phyloP scores from a whole-genome alignment of 352 stramenopile genomes.

The Phytophthora kernoviae region DNA sequence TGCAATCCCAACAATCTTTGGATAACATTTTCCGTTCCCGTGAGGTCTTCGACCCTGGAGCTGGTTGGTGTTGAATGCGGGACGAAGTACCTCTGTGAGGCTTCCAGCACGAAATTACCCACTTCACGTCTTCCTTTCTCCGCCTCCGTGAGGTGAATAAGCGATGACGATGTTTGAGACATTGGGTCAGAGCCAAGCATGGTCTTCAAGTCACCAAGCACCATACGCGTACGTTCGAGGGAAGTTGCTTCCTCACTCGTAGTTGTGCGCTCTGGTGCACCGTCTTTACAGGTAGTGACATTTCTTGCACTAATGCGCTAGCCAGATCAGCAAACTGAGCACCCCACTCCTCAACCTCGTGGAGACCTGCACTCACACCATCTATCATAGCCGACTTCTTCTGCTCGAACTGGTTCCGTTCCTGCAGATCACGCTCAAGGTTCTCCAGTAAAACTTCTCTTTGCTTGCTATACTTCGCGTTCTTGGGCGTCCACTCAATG shows the following conservation, averaged over 20 bases:
- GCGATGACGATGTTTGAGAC: conserved; percentile 53
- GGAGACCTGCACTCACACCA: conserved; percentile 27
- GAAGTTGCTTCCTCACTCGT: conserved; percentile 15
- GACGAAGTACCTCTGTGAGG: conserved; percentile 41
- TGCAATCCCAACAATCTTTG: conserved; percentile 42
- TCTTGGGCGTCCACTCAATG: conserved; percentile 26
- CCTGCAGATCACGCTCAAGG: conserved; percentile 44
- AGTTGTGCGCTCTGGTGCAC: conserved; percentile 20
- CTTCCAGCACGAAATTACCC: conserved; percentile 50
- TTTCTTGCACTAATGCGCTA: conserved; percentile 39
- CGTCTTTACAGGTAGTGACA: conserved; percentile 22
- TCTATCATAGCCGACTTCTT: conserved; percentile 26
- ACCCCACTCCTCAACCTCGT: conserved; percentile 49
- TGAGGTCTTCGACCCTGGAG: background rate
- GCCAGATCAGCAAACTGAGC: conserved; percentile 33
- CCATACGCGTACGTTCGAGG: conserved; percentile 33
- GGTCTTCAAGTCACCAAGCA: conserved; percentile 43
- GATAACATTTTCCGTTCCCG: conserved; percentile 10
- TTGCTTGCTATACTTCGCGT: conserved; percentile 29
- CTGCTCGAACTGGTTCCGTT: conserved; percentile 29
- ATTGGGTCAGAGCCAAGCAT: conserved; percentile 48
- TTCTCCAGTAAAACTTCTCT: conserved; percentile 51
- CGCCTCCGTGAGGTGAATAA: conserved; percentile 49
- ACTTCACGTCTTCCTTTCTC: conserved; percentile 65
- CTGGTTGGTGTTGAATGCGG: background rate